Percentiles rank a stretch among this genome's conserved stretches.
Evolutionary conservation across 192 early-diverging fungal genomes (phyloP).

Genomic region (Coemansia sp.): DNA sequence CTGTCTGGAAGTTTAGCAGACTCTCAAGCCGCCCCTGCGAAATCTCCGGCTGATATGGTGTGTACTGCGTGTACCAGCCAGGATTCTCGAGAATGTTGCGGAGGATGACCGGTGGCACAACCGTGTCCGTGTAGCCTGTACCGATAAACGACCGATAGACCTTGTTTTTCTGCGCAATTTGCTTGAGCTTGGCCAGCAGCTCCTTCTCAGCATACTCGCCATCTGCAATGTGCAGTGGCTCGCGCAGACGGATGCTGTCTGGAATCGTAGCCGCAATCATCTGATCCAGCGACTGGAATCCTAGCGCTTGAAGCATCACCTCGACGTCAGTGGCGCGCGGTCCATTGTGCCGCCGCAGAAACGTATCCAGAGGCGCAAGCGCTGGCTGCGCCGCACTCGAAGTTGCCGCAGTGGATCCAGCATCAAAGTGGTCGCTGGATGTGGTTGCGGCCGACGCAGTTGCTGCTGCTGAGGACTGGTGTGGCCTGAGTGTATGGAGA

Average conservation of each 20-base stretch:
- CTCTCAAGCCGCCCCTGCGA: slow-evolving; percentile 97
- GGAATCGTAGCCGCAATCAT: slow-evolving; percentile 86
- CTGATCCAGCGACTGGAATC: slow-evolving; percentile 76
- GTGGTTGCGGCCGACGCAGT: slow-evolving; percentile 12
- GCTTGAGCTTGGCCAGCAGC: slow-evolving; percentile 75
- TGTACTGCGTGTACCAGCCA: slow-evolving; percentile 99
- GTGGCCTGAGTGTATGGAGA: slow-evolving; percentile 51
- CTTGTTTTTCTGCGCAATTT: slow-evolving; percentile 92
- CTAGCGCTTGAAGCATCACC: slow-evolving; percentile 80
- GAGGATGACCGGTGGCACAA: slow-evolving; percentile 92
- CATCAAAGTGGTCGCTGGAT: background rate
- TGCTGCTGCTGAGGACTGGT: slow-evolving; percentile 37
- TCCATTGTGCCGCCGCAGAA: slow-evolving; percentile 87
- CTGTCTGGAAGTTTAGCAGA: slow-evolving; percentile 96
- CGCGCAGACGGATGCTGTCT: slow-evolving; percentile 68
- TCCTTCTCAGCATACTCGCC: slow-evolving; percentile 79
- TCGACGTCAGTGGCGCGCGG: slow-evolving; percentile 71
- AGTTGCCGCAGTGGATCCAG: background rate
- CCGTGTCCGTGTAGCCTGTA: slow-evolving; percentile 89
- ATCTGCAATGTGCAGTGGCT: slow-evolving; percentile 71
- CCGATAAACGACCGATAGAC: slow-evolving; percentile 91
- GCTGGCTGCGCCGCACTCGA: slow-evolving; percentile 15
- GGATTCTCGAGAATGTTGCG: slow-evolving; percentile 98
- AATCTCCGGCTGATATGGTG: slow-evolving; percentile 99
- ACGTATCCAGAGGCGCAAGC: slow-evolving; percentile 63